These are phyloP conservation scores for Boletellus deceptivus DNA, from an alignment of 1,284 basidiomycete species.

Conservation along the genomic window DNA sequence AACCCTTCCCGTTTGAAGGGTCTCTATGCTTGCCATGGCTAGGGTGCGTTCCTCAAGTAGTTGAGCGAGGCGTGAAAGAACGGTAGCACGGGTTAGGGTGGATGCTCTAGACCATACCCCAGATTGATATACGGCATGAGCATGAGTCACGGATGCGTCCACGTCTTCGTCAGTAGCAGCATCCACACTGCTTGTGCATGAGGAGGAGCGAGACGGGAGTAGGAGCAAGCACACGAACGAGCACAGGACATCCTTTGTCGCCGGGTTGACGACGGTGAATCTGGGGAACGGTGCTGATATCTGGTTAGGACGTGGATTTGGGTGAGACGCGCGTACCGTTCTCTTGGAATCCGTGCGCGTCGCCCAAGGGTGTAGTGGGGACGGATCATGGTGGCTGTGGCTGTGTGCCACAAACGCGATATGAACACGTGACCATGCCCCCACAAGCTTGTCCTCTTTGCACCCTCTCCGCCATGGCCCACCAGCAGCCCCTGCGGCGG, in stretches of 20 bases:
- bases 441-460: neutral
- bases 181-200: slow-evolving; percentile 34
- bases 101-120: slow-evolving; percentile 70
- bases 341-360: slow-evolving; percentile 3
- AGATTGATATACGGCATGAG: slow-evolving; percentile 56
- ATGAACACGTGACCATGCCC: slow-evolving; percentile 21
- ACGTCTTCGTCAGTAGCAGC: slow-evolving; percentile 50
- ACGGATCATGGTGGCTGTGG: slow-evolving; percentile 12
- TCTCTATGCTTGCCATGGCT: slow-evolving; percentile 66
- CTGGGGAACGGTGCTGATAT: slow-evolving; percentile 29
- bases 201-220: neutral
- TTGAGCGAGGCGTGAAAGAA: slow-evolving; percentile 65
- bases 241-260: slow-evolving; percentile 59
- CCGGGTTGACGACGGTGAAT: slow-evolving; percentile 61
- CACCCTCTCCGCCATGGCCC: slow-evolving; percentile 23
- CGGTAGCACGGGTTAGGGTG: slow-evolving; percentile 54
- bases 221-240: slow-evolving; percentile 44
- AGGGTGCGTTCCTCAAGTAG: slow-evolving; percentile 54
- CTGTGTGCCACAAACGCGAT: slow-evolving; percentile 29
- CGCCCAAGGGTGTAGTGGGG: slow-evolving; percentile 3
- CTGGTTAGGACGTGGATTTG: neutral
- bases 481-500: slow-evolving; percentile 43
- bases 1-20: slow-evolving; percentile 70
- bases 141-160: slow-evolving; percentile 47
- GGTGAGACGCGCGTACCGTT: slow-evolving; percentile 3